These are phyloP conservation scores for Entomortierella beljakovae DNA, from an alignment of 192 early-diverging fungal genomes.

Conservation along the genomic window DNA sequence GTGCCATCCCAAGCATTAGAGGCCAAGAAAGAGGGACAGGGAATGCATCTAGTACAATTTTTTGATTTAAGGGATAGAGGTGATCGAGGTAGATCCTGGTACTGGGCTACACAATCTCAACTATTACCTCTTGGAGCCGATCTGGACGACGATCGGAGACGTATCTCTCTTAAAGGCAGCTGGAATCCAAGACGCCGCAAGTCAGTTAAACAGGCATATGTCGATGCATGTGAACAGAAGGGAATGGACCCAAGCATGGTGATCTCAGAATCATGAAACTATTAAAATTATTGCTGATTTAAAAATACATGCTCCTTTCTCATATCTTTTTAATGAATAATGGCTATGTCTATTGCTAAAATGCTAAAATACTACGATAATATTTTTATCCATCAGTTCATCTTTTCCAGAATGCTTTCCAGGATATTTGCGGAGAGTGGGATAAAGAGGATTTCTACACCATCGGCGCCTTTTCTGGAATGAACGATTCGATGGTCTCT, in stretches of 20 bases:
- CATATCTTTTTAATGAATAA: too few relatives aligned
- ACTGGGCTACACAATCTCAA: conserved; percentile 15
- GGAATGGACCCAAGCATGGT: conserved; percentile 3
- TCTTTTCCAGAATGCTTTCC: conserved; percentile 73
- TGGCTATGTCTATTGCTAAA: too few relatives aligned
- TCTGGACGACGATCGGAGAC: conserved; percentile 21
- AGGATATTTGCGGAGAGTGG: conserved; percentile 76
- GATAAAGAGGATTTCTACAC: conserved; percentile 77
- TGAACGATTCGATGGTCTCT: conserved; percentile 90
- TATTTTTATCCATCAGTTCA: conserved; percentile 40
- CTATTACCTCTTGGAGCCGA: conserved; percentile 15
- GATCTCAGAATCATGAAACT: conserved; percentile 1
- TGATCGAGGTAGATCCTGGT: conserved; percentile 30
- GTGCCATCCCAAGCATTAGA: conserved; percentile 47
- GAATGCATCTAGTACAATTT: conserved; percentile 45
- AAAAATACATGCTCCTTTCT: background rate
- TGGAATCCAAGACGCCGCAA: conserved; percentile 24
- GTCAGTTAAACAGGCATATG: conserved; percentile 22
- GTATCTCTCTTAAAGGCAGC: conserved; percentile 4
- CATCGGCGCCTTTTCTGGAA: conserved; percentile 67
- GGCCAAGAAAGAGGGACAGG: conserved; percentile 22
- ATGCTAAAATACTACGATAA: background rate
- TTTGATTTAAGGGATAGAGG: conserved; percentile 41
- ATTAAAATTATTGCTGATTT: background rate
- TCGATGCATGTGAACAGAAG: conserved; percentile 18